phyloP scores from a whole-genome alignment of 768 basidiomycete genomes.

The Multifurca ochricompacta region DNA sequence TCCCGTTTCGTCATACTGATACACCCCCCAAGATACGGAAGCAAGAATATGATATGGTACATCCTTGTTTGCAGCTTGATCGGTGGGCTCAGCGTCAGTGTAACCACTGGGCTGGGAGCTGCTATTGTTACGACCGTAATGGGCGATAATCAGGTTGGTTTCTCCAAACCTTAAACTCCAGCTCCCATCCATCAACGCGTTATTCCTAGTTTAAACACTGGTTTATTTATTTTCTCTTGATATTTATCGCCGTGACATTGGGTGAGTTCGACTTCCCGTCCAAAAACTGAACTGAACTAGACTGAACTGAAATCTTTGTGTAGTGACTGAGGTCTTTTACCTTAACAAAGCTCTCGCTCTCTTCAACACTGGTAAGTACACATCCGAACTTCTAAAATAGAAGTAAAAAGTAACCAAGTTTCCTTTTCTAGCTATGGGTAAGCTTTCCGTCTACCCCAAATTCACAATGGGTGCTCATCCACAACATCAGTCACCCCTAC shows the following conservation, averaged over 20 bases:
- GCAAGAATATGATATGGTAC: slow-evolving; percentile 91
- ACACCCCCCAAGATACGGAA: slow-evolving; percentile 54
- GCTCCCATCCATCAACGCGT: slow-evolving; percentile 12
- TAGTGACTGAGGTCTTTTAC: slow-evolving; percentile 90
- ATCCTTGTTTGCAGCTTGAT: slow-evolving; percentile 94
- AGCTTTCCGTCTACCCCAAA: slow-evolving; percentile 24
- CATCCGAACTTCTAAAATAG: not conserved
- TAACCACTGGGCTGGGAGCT: slow-evolving; percentile 88
- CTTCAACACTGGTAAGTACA: slow-evolving; percentile 74
- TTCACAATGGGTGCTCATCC: slow-evolving; percentile 23
- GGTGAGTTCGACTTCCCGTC: slow-evolving; percentile 35
- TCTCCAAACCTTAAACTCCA: slow-evolving; percentile 16
- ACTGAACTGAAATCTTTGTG: not conserved
- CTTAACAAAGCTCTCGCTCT: slow-evolving; percentile 92
- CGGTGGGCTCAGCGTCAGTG: slow-evolving; percentile 90
- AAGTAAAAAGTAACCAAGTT: slow-evolving; percentile 13
- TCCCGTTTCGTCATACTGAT: not conserved
- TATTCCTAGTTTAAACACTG: slow-evolving; percentile 70
- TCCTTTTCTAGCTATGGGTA: slow-evolving; percentile 53
- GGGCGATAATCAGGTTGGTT: slow-evolving; percentile 69
- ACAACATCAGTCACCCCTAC: slow-evolving; percentile 62
- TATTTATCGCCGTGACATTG: slow-evolving; percentile 77
- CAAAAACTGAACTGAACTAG: slow-evolving; percentile 8
- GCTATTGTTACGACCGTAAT: slow-evolving; percentile 75
- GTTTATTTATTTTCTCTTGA: slow-evolving; percentile 86